These are phyloP conservation scores for Ophiocordyceps camponoti-saundersi DNA, from an alignment of 2,329 filamentous ascomycete genomes.

Conservation along the genomic window DNA sequence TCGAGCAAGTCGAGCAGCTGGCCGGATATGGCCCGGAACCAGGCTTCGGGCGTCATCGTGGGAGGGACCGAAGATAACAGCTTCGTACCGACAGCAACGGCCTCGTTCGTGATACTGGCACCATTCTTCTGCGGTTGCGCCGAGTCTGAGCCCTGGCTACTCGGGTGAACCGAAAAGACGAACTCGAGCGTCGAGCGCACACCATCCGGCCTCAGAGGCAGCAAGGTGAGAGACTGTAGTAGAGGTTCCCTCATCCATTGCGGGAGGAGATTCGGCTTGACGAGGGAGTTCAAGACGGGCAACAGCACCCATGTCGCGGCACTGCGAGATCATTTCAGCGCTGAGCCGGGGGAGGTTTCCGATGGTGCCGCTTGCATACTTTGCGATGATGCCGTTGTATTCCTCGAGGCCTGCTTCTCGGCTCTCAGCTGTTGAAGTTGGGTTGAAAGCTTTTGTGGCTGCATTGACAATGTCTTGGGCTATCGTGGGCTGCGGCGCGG, in stretches of 20 bases:
- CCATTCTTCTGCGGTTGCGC: slow-evolving; percentile 34
- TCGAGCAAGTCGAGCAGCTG: slow-evolving; percentile 47
- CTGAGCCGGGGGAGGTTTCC: background rate
- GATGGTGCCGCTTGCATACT: slow-evolving; percentile 12
- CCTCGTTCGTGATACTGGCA: slow-evolving; percentile 50
- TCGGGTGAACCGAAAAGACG: slow-evolving; percentile 50
- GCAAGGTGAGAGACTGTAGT: slow-evolving; percentile 36
- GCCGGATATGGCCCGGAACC: slow-evolving; percentile 42
- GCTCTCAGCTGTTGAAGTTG: slow-evolving; percentile 15
- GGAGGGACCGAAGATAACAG: slow-evolving; percentile 43
- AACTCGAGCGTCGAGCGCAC: slow-evolving; percentile 55
- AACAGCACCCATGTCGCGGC: slow-evolving; percentile 34
- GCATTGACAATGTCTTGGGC: slow-evolving; percentile 18
- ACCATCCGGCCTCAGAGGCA: slow-evolving; percentile 45
- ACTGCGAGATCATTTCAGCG: slow-evolving; percentile 6
- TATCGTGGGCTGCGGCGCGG: slow-evolving; percentile 5
- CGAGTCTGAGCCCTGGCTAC: slow-evolving; percentile 23
- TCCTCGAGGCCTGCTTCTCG: slow-evolving; percentile 18
- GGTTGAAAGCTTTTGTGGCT: slow-evolving; percentile 32
- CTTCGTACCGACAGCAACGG: slow-evolving; percentile 43
- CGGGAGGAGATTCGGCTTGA: slow-evolving; percentile 42
- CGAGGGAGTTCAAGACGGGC: slow-evolving; percentile 42
- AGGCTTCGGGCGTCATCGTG: slow-evolving; percentile 33
- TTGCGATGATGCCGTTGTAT: slow-evolving; percentile 30
- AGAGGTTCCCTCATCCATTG: slow-evolving; percentile 42